Evolutionary conservation across 1,139 yeast species (phyloP), one percentile per base, ranked within the genome.

Genomic region (Candida anutae): DNA sequence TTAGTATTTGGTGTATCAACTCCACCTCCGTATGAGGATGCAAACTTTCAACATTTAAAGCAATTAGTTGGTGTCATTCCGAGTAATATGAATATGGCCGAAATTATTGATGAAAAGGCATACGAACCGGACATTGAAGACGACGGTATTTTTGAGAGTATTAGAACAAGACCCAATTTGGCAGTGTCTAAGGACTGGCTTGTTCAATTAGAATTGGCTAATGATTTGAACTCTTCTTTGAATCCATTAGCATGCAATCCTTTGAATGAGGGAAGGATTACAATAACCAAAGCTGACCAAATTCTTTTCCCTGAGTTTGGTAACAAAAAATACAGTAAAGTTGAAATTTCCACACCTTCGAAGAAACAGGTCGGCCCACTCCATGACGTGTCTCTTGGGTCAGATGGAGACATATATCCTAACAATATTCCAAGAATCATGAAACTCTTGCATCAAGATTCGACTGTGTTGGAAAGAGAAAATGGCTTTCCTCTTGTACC

Each of bases 141-240:
- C 30, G 64, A 53, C 5, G 39, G 43, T 5, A 46, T 46, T 1
- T 64, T 63, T 37, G 53, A 58, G 26, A 40, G 33, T 4, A 53
- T 64, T 24, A 57, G 50, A 34, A 46, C 45, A 6, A 43, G 47
- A 24, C 55, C 62, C 3, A 54, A 60, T 22, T 55, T 74, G 22
- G 69, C 77, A 1, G 59, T 65, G 0, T 63, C 82, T 2, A 62
- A 62, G 23, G 69, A 76, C 39, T 81, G 90, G 88, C 58, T 71
- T 15, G 63, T 69, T 10, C 88, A 79, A 41, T 50, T 80, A 27
- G 70, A 67, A 31, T 46, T 79, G 20, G 69, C 84, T 0, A 68
- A 73, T 28, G 70, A 69, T 20, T 49, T 68, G 23, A 61, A 65
- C 30, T 77, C 88, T 1, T 58, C 71, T 0, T 50, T 62, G 32